Evolutionary conservation across 352 stramenopile species (phyloP).

Genomic region (Pythium phragmitis): DNA sequence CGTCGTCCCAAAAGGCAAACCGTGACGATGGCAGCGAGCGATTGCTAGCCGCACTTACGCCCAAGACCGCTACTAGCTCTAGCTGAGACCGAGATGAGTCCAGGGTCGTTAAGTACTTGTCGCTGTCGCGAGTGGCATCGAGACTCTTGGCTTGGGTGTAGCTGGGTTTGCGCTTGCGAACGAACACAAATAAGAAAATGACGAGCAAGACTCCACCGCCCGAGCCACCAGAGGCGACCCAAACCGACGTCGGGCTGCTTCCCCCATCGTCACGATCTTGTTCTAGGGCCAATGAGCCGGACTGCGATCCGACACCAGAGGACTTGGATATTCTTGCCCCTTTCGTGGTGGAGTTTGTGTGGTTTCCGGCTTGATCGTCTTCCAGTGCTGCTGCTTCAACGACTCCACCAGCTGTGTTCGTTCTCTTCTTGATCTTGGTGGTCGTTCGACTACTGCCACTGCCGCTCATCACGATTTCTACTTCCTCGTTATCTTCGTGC

Average conservation of each 20-base stretch:
- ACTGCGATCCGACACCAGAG: background rate
- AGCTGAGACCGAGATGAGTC: background rate
- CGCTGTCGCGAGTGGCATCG: background rate
- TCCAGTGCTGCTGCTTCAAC: background rate
- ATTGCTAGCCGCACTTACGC: background rate
- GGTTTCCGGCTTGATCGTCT: background rate
- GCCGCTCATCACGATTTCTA: background rate
- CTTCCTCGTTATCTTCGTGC: background rate
- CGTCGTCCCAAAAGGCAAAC: conserved; percentile 19
- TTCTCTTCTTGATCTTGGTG: background rate
- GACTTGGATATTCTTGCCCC: background rate
- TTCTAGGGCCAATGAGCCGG: background rate
- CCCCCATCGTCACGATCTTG: background rate
- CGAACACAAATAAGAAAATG: background rate
- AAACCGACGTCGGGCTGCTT: background rate
- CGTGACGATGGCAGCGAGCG: conserved; percentile 1
- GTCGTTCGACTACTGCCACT: background rate
- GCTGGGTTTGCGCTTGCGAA: conserved; percentile 1
- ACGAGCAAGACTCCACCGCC: conserved; percentile 3
- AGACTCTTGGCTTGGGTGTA: background rate
- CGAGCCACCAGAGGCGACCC: background rate
- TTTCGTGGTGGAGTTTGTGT: background rate
- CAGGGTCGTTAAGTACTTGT: conserved; percentile 1
- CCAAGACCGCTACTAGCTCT: conserved; percentile 5
- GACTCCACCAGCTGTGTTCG: background rate